Base-by-base conservation (phyloP, 345 rosid species). In the Balakata baccata region DNA sequence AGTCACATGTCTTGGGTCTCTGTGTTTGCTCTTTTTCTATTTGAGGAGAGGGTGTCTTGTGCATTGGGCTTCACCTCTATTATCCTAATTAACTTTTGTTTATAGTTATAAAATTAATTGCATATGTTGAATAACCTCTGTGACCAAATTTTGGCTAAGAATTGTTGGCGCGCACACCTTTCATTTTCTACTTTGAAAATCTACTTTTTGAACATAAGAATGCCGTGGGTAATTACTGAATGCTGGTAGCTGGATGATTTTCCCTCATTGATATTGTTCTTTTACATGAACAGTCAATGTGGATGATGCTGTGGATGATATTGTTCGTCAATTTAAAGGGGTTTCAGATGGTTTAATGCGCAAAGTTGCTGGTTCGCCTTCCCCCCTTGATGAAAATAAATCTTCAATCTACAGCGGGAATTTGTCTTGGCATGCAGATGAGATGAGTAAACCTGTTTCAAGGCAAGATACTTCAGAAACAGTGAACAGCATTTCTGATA, bases 301-400 rank as follows among this genome's bases (percentile, higher is more conserved):
- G 74, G 99, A 96, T 79, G 99, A 91, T 91, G 98, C 98, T 12
- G 83, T 92, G 81, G 99, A 93, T 68, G 99, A 96, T 82, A 85
- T 96, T 75, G 89, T 93, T 73, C 96, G 97, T 50, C 98, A 91
- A 73, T 82, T 89, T 80, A 90, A 87, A 86, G 99, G 96, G 73
- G 97, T 85, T 79, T 96, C 99, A 43, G 97, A 76, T 86, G 98
- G 98, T 75, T 84, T 89, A 70, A 89, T 89, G 88, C 88, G 88
- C 72, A 90, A 88, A 78, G 97, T 88, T 83, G 92, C 82, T 29
- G 89, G 87, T 74, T 66, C 92, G 39, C 76, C 90, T 68, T 81
- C 87, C 41, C 80, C 81, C 56, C 54, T 78, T 64, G 81, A 67
- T 77, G 91, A 89, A 72, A 71, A 66, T 49, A 79, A 77, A 47